Evolutionary conservation across 257 asterid genomes (phyloP), one percentile per base, ranked within the genome.

Genomic region (Linaria vulgaris): DNA sequence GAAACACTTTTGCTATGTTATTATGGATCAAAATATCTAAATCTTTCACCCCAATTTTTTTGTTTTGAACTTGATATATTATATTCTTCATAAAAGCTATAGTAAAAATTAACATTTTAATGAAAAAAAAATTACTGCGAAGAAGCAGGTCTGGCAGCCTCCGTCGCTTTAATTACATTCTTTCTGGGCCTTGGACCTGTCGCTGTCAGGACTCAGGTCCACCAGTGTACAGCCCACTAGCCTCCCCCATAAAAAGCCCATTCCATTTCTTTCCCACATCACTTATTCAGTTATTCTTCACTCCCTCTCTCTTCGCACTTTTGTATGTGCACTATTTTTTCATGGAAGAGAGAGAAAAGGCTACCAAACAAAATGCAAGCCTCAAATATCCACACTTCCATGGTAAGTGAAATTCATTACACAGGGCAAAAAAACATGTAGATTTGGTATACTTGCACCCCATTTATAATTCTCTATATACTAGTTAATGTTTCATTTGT

Each of bases 151-250:
- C 67, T 70, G 78, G 34, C 75, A 72, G 80, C 25, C 24, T 22
- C 14, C 75, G 75, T 60, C 64, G 72, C 27, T 19, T 58, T 43
- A 19, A n/a, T 24, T 53, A 70, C 80, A 80, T 81, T 76, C 79
- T 75, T 65, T 77, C 79, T 74, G 82, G 92, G 92, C 83, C 83
- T 69, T 69, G 74, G 74, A 73, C 56, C 81, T 73, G 88, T 82
- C 88, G 41, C 67, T 64, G 58, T 82, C 83, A 77, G 80, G 80
- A 63, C 80, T 82, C 83, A 77, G 80, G 80, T 66, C 80, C 87
- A 76, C 50, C 60, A 66, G 60, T n/a, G n/a, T 41, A 58, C 59
- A 68, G 87, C 92, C 90, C 92, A 74, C 76, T 78, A 53, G 56
- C 74, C 53, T 61, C 17, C 53, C 38, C 30, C 73, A 66, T 80